These are phyloP conservation scores for Tardiomyces digboiensis DNA, from an alignment of 1,139 yeast genomes.

Conservation along the genomic window DNA sequence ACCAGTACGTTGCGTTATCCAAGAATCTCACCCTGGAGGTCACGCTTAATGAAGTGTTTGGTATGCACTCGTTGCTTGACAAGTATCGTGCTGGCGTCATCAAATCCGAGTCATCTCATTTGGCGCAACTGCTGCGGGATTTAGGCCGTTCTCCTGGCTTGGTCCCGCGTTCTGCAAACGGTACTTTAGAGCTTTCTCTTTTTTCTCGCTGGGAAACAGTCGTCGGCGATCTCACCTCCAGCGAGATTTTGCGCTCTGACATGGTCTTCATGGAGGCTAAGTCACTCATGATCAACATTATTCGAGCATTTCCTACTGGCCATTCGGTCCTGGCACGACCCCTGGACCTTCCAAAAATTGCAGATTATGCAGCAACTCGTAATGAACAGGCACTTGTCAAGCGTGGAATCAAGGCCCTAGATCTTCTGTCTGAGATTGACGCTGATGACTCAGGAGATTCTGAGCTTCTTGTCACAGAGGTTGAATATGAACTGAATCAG, in stretches of 20 bases:
- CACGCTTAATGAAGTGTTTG: slow-evolving; percentile 29
- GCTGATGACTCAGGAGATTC: slow-evolving; percentile 22
- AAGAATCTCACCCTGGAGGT: slow-evolving; percentile 28
- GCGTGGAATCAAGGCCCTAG: slow-evolving; percentile 29
- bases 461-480: slow-evolving; percentile 24
- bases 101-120: slow-evolving; percentile 14
- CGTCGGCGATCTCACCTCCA: slow-evolving; percentile 23
- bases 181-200: slow-evolving; percentile 25
- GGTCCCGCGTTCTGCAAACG: slow-evolving; percentile 26
- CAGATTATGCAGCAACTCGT: slow-evolving; percentile 25
- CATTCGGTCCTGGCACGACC: slow-evolving; percentile 22
- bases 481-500: slow-evolving; percentile 29
- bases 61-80: slow-evolving; percentile 29
- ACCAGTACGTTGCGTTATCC: slow-evolving; percentile 32
- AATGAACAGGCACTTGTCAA: slow-evolving; percentile 25
- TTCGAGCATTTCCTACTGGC: slow-evolving; percentile 28
- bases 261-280: slow-evolving; percentile 31
- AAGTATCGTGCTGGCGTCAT: slow-evolving; percentile 22
- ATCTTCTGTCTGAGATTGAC: slow-evolving; percentile 25
- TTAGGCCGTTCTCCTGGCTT: slow-evolving; percentile 26
- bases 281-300: slow-evolving; percentile 28
- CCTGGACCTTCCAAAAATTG: slow-evolving; percentile 23
- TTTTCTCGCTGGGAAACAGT: slow-evolving; percentile 30
- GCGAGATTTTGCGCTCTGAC: slow-evolving; percentile 27
- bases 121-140: slow-evolving; percentile 23